These are phyloP conservation scores for Brettanomyces custersianus DNA, from an alignment of 805 yeast species.

Conservation along the genomic window DNA sequence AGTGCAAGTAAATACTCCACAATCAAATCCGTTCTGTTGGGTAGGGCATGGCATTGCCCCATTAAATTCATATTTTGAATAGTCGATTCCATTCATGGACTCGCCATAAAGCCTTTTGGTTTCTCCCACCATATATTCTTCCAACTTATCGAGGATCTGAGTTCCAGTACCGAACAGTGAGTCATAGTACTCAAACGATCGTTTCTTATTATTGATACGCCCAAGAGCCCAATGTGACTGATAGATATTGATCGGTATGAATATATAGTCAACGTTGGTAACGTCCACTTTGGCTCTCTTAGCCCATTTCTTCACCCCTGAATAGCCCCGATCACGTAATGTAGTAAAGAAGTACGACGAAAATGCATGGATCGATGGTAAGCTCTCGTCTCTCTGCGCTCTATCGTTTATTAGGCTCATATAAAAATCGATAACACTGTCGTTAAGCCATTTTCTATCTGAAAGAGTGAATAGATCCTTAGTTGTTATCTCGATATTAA, in stretches of 20 bases:
- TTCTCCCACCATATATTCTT: constrained; percentile 61
- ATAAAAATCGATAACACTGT: constrained; percentile 80
- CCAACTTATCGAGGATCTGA: constrained; percentile 37
- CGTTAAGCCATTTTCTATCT: constrained; percentile 81
- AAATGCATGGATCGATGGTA: constrained; percentile 52
- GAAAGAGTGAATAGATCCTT: constrained; percentile 65
- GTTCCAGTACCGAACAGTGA: constrained; percentile 51
- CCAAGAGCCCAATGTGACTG: constrained; percentile 91
- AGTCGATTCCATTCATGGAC: constrained; percentile 25
- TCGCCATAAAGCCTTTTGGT: constrained; percentile 41
- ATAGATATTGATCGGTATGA: constrained; percentile 80
- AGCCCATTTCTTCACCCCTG: constrained; percentile 79
- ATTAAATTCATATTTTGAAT: constrained; percentile 16
- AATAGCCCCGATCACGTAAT: constrained; percentile 62
- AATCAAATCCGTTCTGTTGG: constrained; percentile 85
- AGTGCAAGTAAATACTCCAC: constrained; percentile 90
- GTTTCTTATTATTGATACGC: constrained; percentile 53
- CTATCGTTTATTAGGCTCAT: constrained; percentile 44
- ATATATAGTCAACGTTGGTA: constrained; percentile 50
- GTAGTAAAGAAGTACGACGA: constrained; percentile 84
- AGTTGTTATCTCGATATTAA: constrained; percentile 49
- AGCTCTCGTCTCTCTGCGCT: constrained; percentile 11
- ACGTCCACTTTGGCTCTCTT: constrained; percentile 65
- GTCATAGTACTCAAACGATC: constrained; percentile 65
- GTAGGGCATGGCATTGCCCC: constrained; percentile 48